Conservation (phyloP, 2,329 filamentous ascomycete genomes). For the Fusarium sp. region DNA sequence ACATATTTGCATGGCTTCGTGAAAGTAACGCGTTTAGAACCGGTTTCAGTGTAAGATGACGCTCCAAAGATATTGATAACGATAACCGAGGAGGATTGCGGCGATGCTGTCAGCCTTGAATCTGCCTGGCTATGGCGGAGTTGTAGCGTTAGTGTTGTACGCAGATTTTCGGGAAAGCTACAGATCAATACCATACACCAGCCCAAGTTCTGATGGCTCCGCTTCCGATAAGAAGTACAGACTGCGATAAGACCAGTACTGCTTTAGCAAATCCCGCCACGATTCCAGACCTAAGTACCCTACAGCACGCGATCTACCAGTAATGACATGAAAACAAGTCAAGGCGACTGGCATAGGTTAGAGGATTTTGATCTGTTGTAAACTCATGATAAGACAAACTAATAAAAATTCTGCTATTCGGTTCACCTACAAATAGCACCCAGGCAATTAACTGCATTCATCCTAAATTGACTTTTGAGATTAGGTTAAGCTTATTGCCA, state of each 20-base stretch:
- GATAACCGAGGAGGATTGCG: neutral
- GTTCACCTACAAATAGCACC: too few relatives aligned
- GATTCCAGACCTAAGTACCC: neutral
- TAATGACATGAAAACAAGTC: neutral
- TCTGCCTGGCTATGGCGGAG: neutral
- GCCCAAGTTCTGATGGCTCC: fast-evolving
- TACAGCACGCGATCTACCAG: neutral
- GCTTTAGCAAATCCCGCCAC: neutral
- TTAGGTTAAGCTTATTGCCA: neutral
- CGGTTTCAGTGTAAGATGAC: neutral
- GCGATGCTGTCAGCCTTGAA: neutral
- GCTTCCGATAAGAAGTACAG: neutral
- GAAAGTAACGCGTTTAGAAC: fast-evolving
- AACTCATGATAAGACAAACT: fast-evolving
- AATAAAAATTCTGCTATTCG: too few relatives aligned
- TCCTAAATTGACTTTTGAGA: neutral
- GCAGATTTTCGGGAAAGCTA: neutral
- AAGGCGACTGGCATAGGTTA: neutral
- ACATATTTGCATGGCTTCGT: neutral
- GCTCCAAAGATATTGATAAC: neutral
- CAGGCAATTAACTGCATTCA: fast-evolving
- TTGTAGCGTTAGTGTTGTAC: fast-evolving
- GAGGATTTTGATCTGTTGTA: too few relatives aligned
- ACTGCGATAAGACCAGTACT: neutral
- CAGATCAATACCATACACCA: fast-evolving